These are phyloP conservation scores for Westerdykella aurantiaca DNA, from an alignment of 2,329 filamentous ascomycete genomes.

Conservation along the genomic window DNA sequence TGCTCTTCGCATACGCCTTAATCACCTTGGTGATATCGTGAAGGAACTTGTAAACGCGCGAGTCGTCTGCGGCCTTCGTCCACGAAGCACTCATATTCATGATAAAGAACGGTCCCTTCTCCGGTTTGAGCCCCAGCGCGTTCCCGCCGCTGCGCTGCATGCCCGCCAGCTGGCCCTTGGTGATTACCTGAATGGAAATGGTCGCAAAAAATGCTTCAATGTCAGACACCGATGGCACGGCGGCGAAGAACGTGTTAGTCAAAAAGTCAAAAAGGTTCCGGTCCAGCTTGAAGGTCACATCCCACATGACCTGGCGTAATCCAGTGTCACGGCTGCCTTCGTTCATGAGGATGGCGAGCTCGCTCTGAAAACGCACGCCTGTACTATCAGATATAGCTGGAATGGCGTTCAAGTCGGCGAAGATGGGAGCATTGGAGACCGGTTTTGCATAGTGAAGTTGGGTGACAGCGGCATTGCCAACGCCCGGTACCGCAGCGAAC, in stretches of 20 bases:
- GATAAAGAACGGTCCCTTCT: slow-evolving; percentile 12
- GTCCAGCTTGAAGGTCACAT: slow-evolving; percentile 23
- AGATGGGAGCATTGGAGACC: slow-evolving; percentile 15
- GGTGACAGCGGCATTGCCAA: slow-evolving; percentile 2
- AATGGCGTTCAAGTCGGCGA: slow-evolving; percentile 16
- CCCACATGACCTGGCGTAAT: slow-evolving; percentile 24
- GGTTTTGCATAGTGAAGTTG: slow-evolving; percentile 5
- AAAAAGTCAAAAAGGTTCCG: slow-evolving; percentile 9
- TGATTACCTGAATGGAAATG: slow-evolving; percentile 24
- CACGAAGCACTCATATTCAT: slow-evolving; percentile 11
- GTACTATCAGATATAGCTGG: slow-evolving; percentile 13
- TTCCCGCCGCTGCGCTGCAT: slow-evolving; percentile 24
- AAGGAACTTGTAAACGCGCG: slow-evolving; percentile 4
- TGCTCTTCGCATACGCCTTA: slow-evolving; percentile 6
- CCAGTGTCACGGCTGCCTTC: slow-evolving; percentile 9
- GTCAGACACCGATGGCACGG: slow-evolving; percentile 13
- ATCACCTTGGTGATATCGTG: slow-evolving; percentile 7
- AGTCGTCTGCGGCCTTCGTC: slow-evolving; percentile 7
- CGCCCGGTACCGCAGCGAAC: neutral
- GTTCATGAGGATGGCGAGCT: slow-evolving; percentile 15
- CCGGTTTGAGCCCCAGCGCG: slow-evolving; percentile 19
- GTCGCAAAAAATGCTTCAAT: slow-evolving; percentile 14
- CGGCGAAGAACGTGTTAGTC: slow-evolving; percentile 20
- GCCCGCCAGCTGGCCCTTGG: slow-evolving; percentile 12
- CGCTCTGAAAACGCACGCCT: slow-evolving; percentile 13